Conservation (phyloP, 169 alveolate genomes). For the Plasmodium yoelii region DNA sequence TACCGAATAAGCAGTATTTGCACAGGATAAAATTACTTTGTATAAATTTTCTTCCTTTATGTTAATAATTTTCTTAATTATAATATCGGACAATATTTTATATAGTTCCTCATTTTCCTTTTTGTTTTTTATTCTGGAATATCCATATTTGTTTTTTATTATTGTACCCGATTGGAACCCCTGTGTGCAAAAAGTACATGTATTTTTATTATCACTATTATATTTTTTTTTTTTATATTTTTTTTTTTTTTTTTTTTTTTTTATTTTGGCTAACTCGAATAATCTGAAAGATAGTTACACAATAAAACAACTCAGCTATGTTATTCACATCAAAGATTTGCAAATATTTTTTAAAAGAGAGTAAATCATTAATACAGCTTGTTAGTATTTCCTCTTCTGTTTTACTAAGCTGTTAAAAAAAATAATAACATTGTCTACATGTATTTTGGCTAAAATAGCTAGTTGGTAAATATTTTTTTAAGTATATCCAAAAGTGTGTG, state of each 20-base stretch:
- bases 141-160: conserved; percentile 47
- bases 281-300: conserved; percentile 33
- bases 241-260: background rate
- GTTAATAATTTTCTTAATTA: conserved; percentile 50
- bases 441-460: background rate
- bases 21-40: conserved; percentile 57
- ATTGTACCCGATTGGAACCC: conserved; percentile 43
- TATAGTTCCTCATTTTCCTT: conserved; percentile 32
- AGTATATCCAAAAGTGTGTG: background rate
- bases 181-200: background rate
- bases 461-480: background rate
- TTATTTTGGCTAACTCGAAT: conserved; percentile 17
- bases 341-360: conserved; percentile 1
- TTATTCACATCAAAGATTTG: conserved; percentile 35
- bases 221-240: background rate
- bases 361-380: conserved; percentile 4
- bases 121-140: conserved; percentile 19
- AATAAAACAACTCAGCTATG: conserved; percentile 43
- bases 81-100: conserved; percentile 26
- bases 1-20: conserved; percentile 71
- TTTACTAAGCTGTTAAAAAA: conserved; percentile 10
- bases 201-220: background rate
- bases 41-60: conserved; percentile 44
- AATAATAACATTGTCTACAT: background rate
- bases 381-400: conserved; percentile 34